These are phyloP conservation scores for Leishmania tarentolae DNA, from an alignment of 208 protist genomes.

Conservation along the genomic window DNA sequence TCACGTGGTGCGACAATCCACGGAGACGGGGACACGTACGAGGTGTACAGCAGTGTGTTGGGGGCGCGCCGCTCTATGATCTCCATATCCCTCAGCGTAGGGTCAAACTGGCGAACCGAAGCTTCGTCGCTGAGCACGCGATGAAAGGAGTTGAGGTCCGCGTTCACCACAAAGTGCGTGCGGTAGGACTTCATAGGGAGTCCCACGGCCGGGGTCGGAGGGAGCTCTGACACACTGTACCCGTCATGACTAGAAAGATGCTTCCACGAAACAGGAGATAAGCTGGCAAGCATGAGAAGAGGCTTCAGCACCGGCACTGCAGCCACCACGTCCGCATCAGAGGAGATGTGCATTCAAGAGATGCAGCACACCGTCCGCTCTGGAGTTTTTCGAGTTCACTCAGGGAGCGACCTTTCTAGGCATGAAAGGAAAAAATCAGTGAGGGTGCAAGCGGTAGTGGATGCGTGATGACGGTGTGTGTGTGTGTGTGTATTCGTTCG, in stretches of 20 bases:
- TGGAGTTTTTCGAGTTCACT: neutral
- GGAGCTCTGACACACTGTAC: conserved; percentile 16
- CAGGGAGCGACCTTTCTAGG: neutral
- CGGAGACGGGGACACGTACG: conserved; percentile 41
- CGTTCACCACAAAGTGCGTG: conserved; percentile 25
- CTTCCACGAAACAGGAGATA: conserved; percentile 7
- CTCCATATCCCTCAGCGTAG: conserved; percentile 28
- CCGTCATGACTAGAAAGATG: conserved; percentile 6
- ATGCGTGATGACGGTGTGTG: neutral
- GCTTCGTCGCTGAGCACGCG: conserved; percentile 16
- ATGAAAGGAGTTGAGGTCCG: conserved; percentile 21
- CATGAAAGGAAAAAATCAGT: neutral
- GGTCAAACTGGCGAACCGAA: conserved; percentile 24
- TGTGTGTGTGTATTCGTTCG: neutral
- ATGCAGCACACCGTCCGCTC: neutral
- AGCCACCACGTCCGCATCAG: conserved; percentile 21
- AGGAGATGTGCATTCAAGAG: conserved; percentile 1
- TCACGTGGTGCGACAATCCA: conserved; percentile 47
- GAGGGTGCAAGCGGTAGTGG: no score
- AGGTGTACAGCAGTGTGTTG: conserved; percentile 37
- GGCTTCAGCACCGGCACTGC: conserved; percentile 20
- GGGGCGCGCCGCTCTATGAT: conserved; percentile 17
- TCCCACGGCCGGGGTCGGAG: neutral
- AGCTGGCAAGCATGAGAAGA: conserved; percentile 9
- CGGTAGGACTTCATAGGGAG: conserved; percentile 37